Base-by-base conservation (phyloP, 2,329 filamentous ascomycete genomes). In the Ascochyta rabiei region DNA sequence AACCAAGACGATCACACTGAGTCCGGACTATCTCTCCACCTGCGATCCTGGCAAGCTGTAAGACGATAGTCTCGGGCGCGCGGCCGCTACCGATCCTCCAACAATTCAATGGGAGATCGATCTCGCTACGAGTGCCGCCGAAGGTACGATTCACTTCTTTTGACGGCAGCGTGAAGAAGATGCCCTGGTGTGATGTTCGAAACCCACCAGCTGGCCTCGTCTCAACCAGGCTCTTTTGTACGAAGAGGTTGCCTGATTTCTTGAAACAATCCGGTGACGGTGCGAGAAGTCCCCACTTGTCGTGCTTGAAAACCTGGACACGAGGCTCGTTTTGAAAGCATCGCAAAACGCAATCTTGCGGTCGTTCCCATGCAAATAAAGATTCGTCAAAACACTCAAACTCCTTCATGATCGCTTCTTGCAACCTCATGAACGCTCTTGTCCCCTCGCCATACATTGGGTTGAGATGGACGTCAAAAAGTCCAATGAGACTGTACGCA, bases 401-500 rank as follows among this genome's bases (percentile, higher is more conserved):
- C 2, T 19, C 48, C 6, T 37, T 40, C n/a, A 62, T 43, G 23
- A 68, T 66, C 19, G 64, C 59, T 41, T 66, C 48, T 45, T 63
- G 59, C 6, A 63, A 42, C 19, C 61, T 35, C 12, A 28, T 10
- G 26, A 60, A 62, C 5, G 59, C 59, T n/a, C 49, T 50, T 10
- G 37, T 24, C 3, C 64, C 64, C 43, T 63, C 56, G 1, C 59
- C 56, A 35, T 63, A 60, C 1, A 43, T 21, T 0, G 53, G 45
- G 4, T 48, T 19, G 47, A 62, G 55, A 4, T 52, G 37, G 26
- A 62, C 42, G 38, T 49, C 60, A 35, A 67, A 66, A 5, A 66
- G 37, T 7, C 64, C 64, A 2, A 66, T 55, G 10, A 66, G 45
- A 7, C 51, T 56, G 38, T 66, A 67, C 1, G 61, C 61, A 12